Evolutionary conservation across 495 filamentous ascomycete genomes (phyloP).

Genomic region (Elasticomyces elasticus): DNA sequence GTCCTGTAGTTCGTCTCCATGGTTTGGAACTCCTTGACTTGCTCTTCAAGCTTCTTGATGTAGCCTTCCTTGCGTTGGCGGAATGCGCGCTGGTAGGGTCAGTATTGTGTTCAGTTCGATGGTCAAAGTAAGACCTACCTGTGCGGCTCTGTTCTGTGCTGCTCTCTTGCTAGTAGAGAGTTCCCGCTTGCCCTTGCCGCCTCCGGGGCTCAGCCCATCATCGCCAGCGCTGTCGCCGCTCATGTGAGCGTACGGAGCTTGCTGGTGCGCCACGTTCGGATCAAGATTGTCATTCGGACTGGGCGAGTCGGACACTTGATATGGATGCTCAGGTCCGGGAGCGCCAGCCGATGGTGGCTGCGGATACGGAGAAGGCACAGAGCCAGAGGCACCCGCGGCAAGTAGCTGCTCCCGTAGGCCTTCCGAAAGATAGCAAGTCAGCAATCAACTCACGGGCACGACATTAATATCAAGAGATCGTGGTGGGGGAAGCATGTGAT

Average conservation of each 20-base stretch:
- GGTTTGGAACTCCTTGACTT: slow-evolving; percentile 63
- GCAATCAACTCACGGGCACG: no score
- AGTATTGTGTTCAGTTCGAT: slow-evolving; percentile 10
- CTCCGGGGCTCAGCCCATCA: slow-evolving; percentile 22
- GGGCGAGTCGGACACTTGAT: slow-evolving; percentile 14
- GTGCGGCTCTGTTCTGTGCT: slow-evolving; percentile 91
- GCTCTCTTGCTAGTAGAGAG: slow-evolving; percentile 90
- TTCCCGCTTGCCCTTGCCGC: slow-evolving; percentile 62
- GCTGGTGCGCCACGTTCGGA: slow-evolving; percentile 26
- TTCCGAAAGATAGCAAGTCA: slow-evolving; percentile 12
- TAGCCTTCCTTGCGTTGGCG: slow-evolving; percentile 96
- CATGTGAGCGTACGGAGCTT: slow-evolving; percentile 22
- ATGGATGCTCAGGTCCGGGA: slow-evolving; percentile 11
- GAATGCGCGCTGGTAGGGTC: slow-evolving; percentile 66
- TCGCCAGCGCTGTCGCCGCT: slow-evolving; percentile 27
- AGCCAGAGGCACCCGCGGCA: slow-evolving; percentile 25
- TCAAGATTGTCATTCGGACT: slow-evolving; percentile 32
- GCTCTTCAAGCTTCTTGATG: slow-evolving; percentile 91
- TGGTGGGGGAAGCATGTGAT: no score
- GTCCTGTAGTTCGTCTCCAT: slow-evolving; percentile 63
- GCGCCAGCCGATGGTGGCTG: slow-evolving; percentile 7
- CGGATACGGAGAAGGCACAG: slow-evolving; percentile 15
- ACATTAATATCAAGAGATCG: no score
- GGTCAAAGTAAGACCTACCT: slow-evolving; percentile 49
- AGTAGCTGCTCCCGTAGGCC: slow-evolving; percentile 36